These are phyloP conservation scores for Hypoxylon sp. DNA, from an alignment of 2,329 filamentous ascomycete genomes.

Conservation along the genomic window DNA sequence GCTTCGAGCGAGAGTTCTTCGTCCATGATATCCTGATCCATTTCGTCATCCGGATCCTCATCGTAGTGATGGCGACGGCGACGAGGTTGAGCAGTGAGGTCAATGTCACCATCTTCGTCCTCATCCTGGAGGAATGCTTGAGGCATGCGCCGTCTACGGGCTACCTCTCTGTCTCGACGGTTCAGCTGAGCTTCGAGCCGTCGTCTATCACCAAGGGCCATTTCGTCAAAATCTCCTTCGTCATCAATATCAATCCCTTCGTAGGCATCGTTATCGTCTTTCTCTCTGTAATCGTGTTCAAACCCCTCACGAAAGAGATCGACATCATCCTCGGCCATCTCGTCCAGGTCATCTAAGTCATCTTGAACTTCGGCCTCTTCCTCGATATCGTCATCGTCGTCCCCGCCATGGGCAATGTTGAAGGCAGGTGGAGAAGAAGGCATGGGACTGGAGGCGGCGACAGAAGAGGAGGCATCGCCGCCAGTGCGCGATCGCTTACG, in stretches of 20 bases:
- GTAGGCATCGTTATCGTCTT: slow-evolving; percentile 76
- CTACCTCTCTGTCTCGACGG: slow-evolving; percentile 78
- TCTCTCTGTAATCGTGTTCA: slow-evolving; percentile 75
- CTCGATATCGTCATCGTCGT: slow-evolving; percentile 78
- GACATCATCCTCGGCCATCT: slow-evolving; percentile 83
- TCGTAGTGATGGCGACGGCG: slow-evolving; percentile 91
- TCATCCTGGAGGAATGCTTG: slow-evolving; percentile 82
- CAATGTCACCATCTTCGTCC: slow-evolving; percentile 85
- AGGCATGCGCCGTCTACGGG: slow-evolving; percentile 74
- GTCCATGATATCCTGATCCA: slow-evolving; percentile 94
- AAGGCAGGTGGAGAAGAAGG: slow-evolving; percentile 74
- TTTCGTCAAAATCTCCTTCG: slow-evolving; percentile 77
- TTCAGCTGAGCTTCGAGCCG: slow-evolving; percentile 79
- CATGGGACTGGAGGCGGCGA: slow-evolving; percentile 70
- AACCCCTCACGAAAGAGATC: slow-evolving; percentile 81
- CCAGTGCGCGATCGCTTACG: slow-evolving; percentile 68
- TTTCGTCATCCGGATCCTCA: slow-evolving; percentile 91
- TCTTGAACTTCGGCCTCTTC: slow-evolving; percentile 79
- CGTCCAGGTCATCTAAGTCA: slow-evolving; percentile 81
- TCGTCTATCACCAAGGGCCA: slow-evolving; percentile 74
- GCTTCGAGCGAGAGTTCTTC: slow-evolving; percentile 94
- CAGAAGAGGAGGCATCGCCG: slow-evolving; percentile 64
- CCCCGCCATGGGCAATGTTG: slow-evolving; percentile 73
- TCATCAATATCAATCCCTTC: slow-evolving; percentile 80
- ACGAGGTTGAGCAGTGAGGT: slow-evolving; percentile 86